Base-by-base conservation (phyloP, 2,329 filamentous ascomycete species). In the Diaporthe amygdali region DNA sequence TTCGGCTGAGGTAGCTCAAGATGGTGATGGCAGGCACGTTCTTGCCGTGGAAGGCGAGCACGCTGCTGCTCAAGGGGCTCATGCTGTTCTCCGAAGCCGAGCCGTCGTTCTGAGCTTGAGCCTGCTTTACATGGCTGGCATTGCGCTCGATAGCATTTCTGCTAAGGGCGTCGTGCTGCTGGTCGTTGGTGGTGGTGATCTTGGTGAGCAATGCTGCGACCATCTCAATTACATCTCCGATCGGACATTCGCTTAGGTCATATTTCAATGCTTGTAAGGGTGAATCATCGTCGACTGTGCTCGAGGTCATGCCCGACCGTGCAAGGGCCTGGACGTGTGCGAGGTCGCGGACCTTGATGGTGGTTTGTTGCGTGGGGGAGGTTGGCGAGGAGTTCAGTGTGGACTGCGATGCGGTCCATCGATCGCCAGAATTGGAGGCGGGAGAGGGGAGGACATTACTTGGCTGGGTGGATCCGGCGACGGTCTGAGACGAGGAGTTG, bases 11-110 rank as follows among this genome's bases (percentile, higher is more conserved):
- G 78, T 99, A 99, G 86, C 95, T 98, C 72, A 97, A 86, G 73
- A 99, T 98, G 25, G 95, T 97, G 77, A 99, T 99, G 78, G 93
- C 96, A 1, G 96, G 96, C 14, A 98, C 94, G 75, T 99, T 99
- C 84, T 98, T 98, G 75, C 96, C 96, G 79, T 99, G 96, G 77
- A 99, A 99, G 15, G 96, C 96, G 47, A 99, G 88, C 3, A 99
- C 96, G 68, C 88, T 89, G 72, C 88, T 88, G 75, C 86, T 89
- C 41, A 89, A 78, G 5, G 88, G 86, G 73, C 86, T 89, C 80
- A 87, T 86, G 86, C 93, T 75, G 85, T 78, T 52, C 70, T 75
- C 73, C 56, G 64, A 70, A 32, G 49, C 68, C 8, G 69, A 59
- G 4, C 71, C 72, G 25, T 75, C 72, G 5, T 72, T 76, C 20